phyloP scores from a whole-genome alignment of 352 stramenopile species.

The Aphanomyces stellatus region DNA sequence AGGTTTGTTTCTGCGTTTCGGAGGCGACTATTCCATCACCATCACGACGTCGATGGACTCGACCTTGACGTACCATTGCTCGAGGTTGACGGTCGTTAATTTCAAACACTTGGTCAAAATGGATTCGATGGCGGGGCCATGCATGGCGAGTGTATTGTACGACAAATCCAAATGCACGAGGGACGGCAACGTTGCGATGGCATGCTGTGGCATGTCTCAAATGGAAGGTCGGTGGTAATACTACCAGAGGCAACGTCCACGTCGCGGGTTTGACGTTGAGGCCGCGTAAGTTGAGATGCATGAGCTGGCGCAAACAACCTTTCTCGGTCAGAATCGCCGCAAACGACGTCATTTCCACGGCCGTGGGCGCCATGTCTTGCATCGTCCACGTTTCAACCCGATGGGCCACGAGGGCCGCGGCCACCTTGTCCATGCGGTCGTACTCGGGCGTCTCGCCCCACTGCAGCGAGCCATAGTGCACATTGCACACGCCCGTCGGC shows the following conservation, averaged over 20 bases:
- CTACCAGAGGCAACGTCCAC: constrained; percentile 6
- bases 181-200: not conserved
- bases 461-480: not conserved
- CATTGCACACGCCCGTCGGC: not conserved
- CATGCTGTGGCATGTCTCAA: not conserved
- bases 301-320: not conserved
- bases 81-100: not conserved
- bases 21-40: too few species aligned
- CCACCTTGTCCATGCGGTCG: not conserved
- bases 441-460: not conserved
- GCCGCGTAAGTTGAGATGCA: not conserved
- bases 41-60: too few species aligned
- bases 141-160: constrained; percentile 42
- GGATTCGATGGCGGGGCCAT: not conserved
- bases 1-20: not conserved
- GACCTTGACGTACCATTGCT: constrained; percentile 20
- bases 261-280: not conserved
- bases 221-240: too few species aligned
- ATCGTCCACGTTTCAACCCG: constrained; percentile 1
- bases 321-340: not conserved
- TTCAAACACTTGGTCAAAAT: not conserved
- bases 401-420: not conserved
- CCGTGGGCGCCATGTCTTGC: not conserved
- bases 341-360: not conserved
- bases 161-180: constrained; percentile 53